Evolutionary conservation across 495 filamentous ascomycete genomes (phyloP).

Genomic region (Trichoderma asperelloides): DNA sequence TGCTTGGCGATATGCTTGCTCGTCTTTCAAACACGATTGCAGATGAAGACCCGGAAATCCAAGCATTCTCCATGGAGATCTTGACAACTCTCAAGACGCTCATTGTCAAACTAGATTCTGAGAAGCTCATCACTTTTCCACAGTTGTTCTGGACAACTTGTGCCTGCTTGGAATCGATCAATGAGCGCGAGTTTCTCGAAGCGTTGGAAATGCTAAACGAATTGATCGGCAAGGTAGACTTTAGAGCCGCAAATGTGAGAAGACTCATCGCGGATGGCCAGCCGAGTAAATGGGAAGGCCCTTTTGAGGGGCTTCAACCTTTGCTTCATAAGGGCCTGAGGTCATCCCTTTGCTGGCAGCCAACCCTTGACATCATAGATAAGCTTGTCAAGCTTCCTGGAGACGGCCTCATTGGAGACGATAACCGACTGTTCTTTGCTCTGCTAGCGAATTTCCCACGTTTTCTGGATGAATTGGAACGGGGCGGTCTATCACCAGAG

Average conservation of each 20-base stretch:
- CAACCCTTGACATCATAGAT: slow-evolving; percentile 69
- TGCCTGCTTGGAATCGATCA: slow-evolving; percentile 89
- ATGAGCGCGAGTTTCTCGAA: slow-evolving; percentile 89
- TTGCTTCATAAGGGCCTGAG: slow-evolving; percentile 85
- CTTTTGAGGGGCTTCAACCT: slow-evolving; percentile 77
- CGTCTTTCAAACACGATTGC: slow-evolving; percentile 92
- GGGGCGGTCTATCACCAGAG: slow-evolving; percentile 42
- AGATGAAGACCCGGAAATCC: slow-evolving; percentile 82
- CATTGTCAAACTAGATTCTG: slow-evolving; percentile 69
- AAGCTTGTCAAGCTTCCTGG: slow-evolving; percentile 70
- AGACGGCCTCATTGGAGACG: slow-evolving; percentile 71
- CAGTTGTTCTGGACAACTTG: slow-evolving; percentile 97
- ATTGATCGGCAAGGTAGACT: slow-evolving; percentile 72
- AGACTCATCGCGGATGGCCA: slow-evolving; percentile 62
- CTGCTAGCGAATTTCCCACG: slow-evolving; percentile 83
- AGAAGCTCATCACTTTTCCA: slow-evolving; percentile 76
- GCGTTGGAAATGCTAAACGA: slow-evolving; percentile 87
- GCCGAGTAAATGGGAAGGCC: slow-evolving; percentile 81
- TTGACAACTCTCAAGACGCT: slow-evolving; percentile 86
- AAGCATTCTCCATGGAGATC: slow-evolving; percentile 96
- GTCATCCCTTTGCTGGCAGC: slow-evolving; percentile 70
- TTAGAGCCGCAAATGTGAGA: slow-evolving; percentile 60
- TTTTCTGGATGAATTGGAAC: slow-evolving; percentile 74
- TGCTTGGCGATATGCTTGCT: slow-evolving; percentile 94
- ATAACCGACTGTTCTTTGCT: slow-evolving; percentile 72